These are phyloP conservation scores for Cordyceps cateniannulata DNA, from an alignment of 2,329 filamentous ascomycete species.

Conservation along the genomic window DNA sequence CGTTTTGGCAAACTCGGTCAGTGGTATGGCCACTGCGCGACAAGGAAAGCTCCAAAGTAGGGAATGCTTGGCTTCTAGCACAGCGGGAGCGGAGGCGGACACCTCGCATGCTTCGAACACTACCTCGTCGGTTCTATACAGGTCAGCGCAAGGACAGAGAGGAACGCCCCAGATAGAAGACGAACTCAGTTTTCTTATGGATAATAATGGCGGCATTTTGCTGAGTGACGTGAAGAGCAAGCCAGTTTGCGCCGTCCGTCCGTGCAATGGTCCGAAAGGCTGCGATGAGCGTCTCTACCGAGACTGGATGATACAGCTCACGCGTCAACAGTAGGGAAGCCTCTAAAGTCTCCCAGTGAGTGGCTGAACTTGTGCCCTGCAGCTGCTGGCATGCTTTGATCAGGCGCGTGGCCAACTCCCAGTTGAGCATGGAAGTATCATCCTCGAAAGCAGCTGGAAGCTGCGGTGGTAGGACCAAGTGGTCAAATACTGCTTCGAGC, in stretches of 20 bases:
- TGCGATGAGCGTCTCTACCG: not conserved
- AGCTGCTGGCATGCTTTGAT: not conserved
- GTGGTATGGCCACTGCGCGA: constrained; percentile 39
- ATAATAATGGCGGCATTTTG: constrained; percentile 30
- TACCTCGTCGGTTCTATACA: constrained; percentile 14
- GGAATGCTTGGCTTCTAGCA: constrained; percentile 44
- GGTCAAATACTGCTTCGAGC: not conserved
- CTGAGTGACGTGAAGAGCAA: constrained; percentile 16
- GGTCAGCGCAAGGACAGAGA: not conserved
- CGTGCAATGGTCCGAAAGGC: not conserved
- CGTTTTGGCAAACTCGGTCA: constrained; percentile 17
- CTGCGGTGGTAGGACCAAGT: constrained; percentile 1
- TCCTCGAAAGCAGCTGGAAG: not conserved
- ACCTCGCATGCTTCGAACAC: constrained; percentile 55
- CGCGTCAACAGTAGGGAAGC: not conserved
- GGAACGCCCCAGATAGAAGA: not conserved
- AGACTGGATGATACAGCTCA: not conserved
- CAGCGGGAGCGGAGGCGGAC: constrained; percentile 42
- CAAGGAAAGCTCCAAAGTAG: constrained; percentile 57
- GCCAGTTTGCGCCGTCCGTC: constrained; percentile 9
- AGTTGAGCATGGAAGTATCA: not conserved
- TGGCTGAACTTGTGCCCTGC: not conserved
- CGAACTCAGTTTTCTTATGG: constrained; percentile 17
- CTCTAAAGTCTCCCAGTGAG: not conserved
- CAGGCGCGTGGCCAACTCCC: not conserved